Conservation (phyloP, 164 flowering plant genomes). For the Euptelea pleiosperma region DNA sequence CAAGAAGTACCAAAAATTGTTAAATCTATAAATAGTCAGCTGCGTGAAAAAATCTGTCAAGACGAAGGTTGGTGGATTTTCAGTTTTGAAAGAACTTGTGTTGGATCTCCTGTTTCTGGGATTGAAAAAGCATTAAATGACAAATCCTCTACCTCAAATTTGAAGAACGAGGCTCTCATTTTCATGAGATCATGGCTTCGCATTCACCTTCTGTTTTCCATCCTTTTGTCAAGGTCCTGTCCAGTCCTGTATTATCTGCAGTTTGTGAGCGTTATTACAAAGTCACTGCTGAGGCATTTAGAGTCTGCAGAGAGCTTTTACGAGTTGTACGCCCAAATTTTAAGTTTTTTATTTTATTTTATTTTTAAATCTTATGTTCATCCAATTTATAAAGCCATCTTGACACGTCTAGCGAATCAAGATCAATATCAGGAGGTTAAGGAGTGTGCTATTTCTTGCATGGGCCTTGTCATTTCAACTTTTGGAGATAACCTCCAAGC, state of each 20-base stretch:
- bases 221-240: slow-evolving; percentile 83
- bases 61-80: slow-evolving; percentile 98
- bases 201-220: slow-evolving; percentile 94
- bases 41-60: slow-evolving; percentile 94
- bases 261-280: slow-evolving; percentile 97
- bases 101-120: slow-evolving; percentile 90
- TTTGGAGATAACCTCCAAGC: slow-evolving; percentile 85
- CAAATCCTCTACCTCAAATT: slow-evolving; percentile 85
- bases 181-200: slow-evolving; percentile 86
- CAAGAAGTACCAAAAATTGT: slow-evolving; percentile 97
- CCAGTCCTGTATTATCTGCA: slow-evolving; percentile 82
- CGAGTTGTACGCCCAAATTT: slow-evolving; percentile 86
- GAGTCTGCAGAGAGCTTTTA: slow-evolving; percentile 96
- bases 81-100: slow-evolving; percentile 93
- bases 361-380: slow-evolving; percentile 72
- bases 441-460: slow-evolving; percentile 98
- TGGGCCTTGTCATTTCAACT: slow-evolving; percentile 91
- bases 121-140: slow-evolving; percentile 92
- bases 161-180: slow-evolving; percentile 91
- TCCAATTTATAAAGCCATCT: slow-evolving; percentile 85
- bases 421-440: slow-evolving; percentile 99
- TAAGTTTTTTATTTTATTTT: slow-evolving; percentile 30
- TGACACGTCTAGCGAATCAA: slow-evolving; percentile 91
- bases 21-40: slow-evolving; percentile 81
- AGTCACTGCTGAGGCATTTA: slow-evolving; percentile 96